phyloP scores from a whole-genome alignment of 805 yeast species.

The Teunomyces barrocoloradensis region DNA sequence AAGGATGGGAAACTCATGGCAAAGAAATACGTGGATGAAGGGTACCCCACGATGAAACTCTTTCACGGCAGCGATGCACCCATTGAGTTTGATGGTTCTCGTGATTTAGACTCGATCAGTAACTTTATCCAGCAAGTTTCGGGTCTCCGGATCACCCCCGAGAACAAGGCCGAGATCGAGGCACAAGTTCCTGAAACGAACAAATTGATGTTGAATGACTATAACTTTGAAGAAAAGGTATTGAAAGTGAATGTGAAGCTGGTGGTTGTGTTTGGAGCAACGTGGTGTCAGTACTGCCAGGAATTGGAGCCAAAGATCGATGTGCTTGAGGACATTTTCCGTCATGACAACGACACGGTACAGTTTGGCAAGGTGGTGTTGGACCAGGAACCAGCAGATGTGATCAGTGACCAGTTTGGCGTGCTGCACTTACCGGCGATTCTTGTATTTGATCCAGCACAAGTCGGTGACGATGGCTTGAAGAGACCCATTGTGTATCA shows the following conservation, averaged over 20 bases:
- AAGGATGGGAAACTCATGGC: slow-evolving; percentile 47
- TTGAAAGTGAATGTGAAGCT: slow-evolving; percentile 28
- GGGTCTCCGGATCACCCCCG: slow-evolving; percentile 19
- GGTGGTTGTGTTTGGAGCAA: slow-evolving; percentile 56
- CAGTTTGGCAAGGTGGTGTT: slow-evolving; percentile 32
- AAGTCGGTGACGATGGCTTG: slow-evolving; percentile 19
- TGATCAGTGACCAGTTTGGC: slow-evolving; percentile 38
- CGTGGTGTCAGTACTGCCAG: slow-evolving; percentile 61
- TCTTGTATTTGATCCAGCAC: slow-evolving; percentile 40
- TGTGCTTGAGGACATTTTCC: slow-evolving; percentile 46
- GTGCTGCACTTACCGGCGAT: slow-evolving; percentile 54
- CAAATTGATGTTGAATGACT: slow-evolving; percentile 33
- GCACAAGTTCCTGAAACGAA: slow-evolving; percentile 14
- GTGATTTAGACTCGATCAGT: slow-evolving; percentile 50
- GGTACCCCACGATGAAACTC: slow-evolving; percentile 64
- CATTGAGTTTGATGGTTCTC: slow-evolving; percentile 53
- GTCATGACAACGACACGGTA: slow-evolving; percentile 38
- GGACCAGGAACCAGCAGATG: slow-evolving; percentile 44
- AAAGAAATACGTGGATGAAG: slow-evolving; percentile 50
- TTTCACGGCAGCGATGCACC: slow-evolving; percentile 53
- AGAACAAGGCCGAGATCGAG: slow-evolving; percentile 8
- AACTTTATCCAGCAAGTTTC: slow-evolving; percentile 47
- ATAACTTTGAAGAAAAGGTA: slow-evolving; percentile 43
- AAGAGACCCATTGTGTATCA: slow-evolving; percentile 25
- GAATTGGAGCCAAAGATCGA: slow-evolving; percentile 50